A percentile compares a stretch with the other conserved stretches of the same genome.
phyloP scores from a whole-genome alignment of 441 rosid species.

The Mallotus japonicus region DNA sequence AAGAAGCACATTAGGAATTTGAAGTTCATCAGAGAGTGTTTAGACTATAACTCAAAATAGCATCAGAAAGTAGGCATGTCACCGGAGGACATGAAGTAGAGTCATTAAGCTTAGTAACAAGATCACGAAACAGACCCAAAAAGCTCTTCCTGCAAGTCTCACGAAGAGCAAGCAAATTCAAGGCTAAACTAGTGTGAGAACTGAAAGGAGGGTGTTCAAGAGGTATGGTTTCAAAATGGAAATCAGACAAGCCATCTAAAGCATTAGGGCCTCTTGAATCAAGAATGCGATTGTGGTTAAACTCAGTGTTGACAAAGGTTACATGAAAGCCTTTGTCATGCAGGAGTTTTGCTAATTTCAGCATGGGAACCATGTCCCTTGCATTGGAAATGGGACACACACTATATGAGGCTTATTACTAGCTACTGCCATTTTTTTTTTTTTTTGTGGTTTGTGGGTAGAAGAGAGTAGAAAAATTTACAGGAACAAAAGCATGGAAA shows the following conservation, averaged over 20 bases:
- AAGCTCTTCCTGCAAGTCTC: constrained; percentile 10
- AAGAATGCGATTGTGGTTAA: constrained; percentile 31
- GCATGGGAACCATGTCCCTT: constrained; percentile 32
- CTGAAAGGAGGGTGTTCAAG: constrained; percentile 24
- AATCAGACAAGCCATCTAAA: constrained; percentile 22
- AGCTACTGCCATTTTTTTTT: constrained; percentile 1
- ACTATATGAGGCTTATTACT: constrained; percentile 29
- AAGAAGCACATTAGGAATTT: constrained; percentile 23
- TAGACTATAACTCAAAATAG: constrained; percentile 17
- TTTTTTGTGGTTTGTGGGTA: background rate
- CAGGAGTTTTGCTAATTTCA: constrained; percentile 36
- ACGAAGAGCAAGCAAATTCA: constrained; percentile 15
- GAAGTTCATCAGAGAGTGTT: constrained; percentile 18
- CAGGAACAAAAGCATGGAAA: background rate
- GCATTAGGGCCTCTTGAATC: constrained; percentile 19
- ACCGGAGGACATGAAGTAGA: constrained; percentile 18
- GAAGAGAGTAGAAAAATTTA: background rate
- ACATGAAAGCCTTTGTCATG: constrained; percentile 31
- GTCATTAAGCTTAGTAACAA: constrained; percentile 16
- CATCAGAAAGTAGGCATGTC: constrained; percentile 21
- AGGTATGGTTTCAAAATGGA: constrained; percentile 27
- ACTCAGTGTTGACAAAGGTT: constrained; percentile 35
- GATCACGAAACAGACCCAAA: constrained; percentile 9
- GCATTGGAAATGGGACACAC: constrained; percentile 35
- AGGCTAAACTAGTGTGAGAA: constrained; percentile 16